Conservation (phyloP, 495 filamentous ascomycete genomes). For the Parathielavia appendiculata region DNA sequence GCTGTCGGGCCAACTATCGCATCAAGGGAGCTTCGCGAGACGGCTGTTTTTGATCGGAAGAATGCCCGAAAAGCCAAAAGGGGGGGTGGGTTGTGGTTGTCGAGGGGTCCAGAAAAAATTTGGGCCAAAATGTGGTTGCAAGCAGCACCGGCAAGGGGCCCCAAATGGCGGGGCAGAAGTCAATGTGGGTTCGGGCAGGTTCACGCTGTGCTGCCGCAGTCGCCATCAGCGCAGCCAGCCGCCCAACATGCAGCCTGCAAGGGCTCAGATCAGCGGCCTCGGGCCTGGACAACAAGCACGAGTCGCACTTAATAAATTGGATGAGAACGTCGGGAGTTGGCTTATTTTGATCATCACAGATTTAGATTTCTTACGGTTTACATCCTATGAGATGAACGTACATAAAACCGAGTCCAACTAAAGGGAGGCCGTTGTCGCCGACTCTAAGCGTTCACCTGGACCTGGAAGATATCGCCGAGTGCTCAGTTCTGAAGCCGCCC, state of each 20-base stretch:
- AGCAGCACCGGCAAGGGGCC: conserved; percentile 14
- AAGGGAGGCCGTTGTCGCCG: no score
- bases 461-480: no score
- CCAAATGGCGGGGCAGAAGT: conserved; percentile 28
- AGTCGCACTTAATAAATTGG: no score
- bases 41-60: conserved; percentile 12
- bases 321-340: not conserved
- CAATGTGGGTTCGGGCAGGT: conserved; percentile 18
- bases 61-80: conserved; percentile 21
- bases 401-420: no score
- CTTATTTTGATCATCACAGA: no score
- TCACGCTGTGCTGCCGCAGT: conserved; percentile 19
- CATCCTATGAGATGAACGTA: no score
- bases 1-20: conserved; percentile 26
- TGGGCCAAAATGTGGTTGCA: conserved; percentile 31
- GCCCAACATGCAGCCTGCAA: not conserved
- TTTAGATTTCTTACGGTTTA: no score
- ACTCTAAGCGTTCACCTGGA: no score
- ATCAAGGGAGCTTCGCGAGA: conserved; percentile 24
- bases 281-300: not conserved
- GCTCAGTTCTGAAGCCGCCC: no score
- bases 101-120: conserved; percentile 35
- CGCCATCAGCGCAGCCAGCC: conserved; percentile 14
- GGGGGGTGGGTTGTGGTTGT: conserved; percentile 19
- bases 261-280: not conserved